A percentile compares a stretch with the other conserved stretches of the same genome.
Evolutionary conservation across 2,329 filamentous ascomycete species (phyloP).

Genomic region (Lachnellula hyalina): DNA sequence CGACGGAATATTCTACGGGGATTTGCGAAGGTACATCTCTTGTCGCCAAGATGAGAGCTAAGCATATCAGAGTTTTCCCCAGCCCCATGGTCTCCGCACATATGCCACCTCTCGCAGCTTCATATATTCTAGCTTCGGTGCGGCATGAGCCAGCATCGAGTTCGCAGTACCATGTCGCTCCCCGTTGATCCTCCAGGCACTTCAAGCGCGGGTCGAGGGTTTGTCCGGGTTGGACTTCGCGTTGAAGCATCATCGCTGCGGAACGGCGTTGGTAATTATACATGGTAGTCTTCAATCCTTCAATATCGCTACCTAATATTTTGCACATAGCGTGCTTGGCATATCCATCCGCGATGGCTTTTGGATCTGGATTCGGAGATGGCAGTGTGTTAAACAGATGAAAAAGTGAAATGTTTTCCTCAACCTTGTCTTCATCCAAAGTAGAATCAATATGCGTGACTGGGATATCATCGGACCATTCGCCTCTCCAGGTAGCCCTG

Average conservation of each 20-base stretch:
- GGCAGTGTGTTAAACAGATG: slow-evolving; percentile 69
- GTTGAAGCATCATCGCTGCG: slow-evolving; percentile 77
- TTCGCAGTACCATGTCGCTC: slow-evolving; percentile 64
- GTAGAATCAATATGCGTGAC: slow-evolving; percentile 37
- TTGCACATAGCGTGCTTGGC: slow-evolving; percentile 48
- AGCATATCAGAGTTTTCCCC: slow-evolving; percentile 84
- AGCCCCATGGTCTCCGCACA: slow-evolving; percentile 75
- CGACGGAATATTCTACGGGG: slow-evolving; percentile 53
- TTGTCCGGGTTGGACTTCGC: slow-evolving; percentile 61
- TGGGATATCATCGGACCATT: slow-evolving; percentile 16
- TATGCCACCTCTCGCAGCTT: slow-evolving; percentile 69
- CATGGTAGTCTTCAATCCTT: slow-evolving; percentile 58
- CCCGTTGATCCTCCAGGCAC: slow-evolving; percentile 53
- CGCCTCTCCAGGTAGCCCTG: slow-evolving; percentile 48
- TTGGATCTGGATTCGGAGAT: slow-evolving; percentile 56
- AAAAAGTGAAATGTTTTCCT: slow-evolving; percentile 52
- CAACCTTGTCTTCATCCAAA: slow-evolving; percentile 12
- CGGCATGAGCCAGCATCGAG: slow-evolving; percentile 56
- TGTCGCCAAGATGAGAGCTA: slow-evolving; percentile 72
- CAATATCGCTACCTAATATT: slow-evolving; percentile 47
- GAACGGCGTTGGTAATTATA: slow-evolving; percentile 78
- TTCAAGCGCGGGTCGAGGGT: slow-evolving; percentile 71
- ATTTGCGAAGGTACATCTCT: slow-evolving; percentile 61
- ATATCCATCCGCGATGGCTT: slow-evolving; percentile 44
- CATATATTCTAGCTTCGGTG: slow-evolving; percentile 65